Evolutionary conservation across 2,329 filamentous ascomycete species (phyloP).

Genomic region (Grosmannia huntii): DNA sequence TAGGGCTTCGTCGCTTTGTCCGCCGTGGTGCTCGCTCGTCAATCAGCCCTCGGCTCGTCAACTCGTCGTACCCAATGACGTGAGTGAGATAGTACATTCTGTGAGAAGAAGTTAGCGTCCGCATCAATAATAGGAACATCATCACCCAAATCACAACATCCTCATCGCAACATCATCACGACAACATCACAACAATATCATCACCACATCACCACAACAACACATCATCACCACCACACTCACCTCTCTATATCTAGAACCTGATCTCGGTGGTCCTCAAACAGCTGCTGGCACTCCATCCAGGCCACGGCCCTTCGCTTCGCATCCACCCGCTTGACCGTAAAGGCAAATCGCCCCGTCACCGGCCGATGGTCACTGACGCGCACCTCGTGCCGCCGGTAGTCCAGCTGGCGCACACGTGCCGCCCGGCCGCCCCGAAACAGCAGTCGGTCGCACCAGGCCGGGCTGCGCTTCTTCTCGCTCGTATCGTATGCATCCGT

Average conservation of each 20-base stretch:
- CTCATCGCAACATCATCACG: too few relatives aligned
- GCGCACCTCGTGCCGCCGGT: conserved; percentile 75
- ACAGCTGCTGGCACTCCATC: conserved; percentile 62
- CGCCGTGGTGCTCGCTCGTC: conserved; percentile 24
- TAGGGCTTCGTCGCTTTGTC: conserved; percentile 14
- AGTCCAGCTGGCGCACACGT: conserved; percentile 76
- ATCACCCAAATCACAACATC: too few relatives aligned
- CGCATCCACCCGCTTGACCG: conserved; percentile 68
- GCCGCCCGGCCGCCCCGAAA: conserved; percentile 54
- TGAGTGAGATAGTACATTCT: conserved; percentile 39
- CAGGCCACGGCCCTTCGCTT: conserved; percentile 52
- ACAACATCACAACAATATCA: too few relatives aligned
- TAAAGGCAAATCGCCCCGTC: conserved; percentile 68
- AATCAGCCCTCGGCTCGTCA: conserved; percentile 35
- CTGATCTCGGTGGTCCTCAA: conserved; percentile 57
- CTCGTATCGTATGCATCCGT: conserved; percentile 89
- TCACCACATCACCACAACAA: too few relatives aligned
- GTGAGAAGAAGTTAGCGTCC: not conserved
- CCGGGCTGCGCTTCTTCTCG: conserved; percentile 86
- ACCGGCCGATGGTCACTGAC: conserved; percentile 92
- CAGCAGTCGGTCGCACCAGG: conserved; percentile 93
- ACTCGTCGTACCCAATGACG: conserved; percentile 39
- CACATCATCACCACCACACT: conserved; percentile 20
- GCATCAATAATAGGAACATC: too few relatives aligned
- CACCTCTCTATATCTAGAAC: conserved; percentile 67